Evolutionary conservation across 2,329 filamentous ascomycete species (phyloP).

Genomic region (Parastagonospora avenae): DNA sequence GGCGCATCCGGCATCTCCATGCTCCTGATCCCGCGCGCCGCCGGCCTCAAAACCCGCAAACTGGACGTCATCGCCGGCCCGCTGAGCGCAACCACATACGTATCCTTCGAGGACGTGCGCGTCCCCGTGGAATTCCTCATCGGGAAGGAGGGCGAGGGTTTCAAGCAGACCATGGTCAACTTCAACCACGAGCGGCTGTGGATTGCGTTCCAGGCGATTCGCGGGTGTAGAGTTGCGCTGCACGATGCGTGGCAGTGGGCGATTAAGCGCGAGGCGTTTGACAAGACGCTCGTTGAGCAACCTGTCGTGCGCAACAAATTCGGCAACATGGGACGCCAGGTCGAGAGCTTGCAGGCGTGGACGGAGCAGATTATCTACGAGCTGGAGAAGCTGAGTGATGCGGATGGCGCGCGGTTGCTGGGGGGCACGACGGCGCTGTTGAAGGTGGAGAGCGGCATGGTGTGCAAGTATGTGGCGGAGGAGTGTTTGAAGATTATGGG

Average conservation of each 20-base stretch:
- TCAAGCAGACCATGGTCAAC: constrained; percentile 40
- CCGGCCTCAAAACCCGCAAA: constrained; percentile 29
- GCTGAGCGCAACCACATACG: constrained; percentile 31
- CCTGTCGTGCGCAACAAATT: constrained; percentile 41
- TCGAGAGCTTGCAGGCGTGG: constrained; percentile 36
- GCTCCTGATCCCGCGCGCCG: constrained; percentile 35
- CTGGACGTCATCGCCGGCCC: constrained; percentile 29
- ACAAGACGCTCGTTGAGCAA: constrained; percentile 39
- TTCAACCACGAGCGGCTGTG: constrained; percentile 44
- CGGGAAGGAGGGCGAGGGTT: constrained; percentile 35
- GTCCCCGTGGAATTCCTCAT: constrained; percentile 38
- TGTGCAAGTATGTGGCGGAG: constrained; percentile 33
- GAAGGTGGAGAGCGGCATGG: constrained; percentile 31
- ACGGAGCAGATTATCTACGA: constrained; percentile 38
- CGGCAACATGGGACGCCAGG: constrained; percentile 35
- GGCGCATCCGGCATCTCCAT: constrained; percentile 39
- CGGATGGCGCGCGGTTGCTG: constrained; percentile 23
- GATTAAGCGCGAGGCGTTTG: constrained; percentile 38
- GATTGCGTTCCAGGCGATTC: constrained; percentile 37
- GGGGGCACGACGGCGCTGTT: constrained; percentile 32
- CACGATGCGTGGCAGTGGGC: constrained; percentile 39
- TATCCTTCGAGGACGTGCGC: constrained; percentile 41
- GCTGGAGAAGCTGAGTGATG: constrained; percentile 24
- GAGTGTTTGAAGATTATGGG: constrained; percentile 36
- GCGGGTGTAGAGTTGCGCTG: constrained; percentile 32